Conservation (phyloP, 23 red algal species). For the Chondrus crispus region DNA sequence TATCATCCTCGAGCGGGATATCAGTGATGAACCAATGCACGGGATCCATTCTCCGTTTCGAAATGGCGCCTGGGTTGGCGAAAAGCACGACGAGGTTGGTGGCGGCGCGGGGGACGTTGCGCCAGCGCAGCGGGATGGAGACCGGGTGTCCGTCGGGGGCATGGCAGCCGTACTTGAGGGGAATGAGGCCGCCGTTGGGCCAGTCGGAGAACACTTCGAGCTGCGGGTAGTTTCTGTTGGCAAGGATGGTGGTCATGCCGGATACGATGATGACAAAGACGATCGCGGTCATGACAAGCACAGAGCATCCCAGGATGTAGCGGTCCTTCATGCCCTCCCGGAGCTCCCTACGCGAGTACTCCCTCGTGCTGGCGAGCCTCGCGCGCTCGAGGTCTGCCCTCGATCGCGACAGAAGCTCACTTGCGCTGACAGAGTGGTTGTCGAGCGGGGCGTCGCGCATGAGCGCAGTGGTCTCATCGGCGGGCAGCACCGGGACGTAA, state of each 20-base stretch:
- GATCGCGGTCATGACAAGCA: slow-evolving; percentile 20
- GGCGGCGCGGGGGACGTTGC: slow-evolving; percentile 38
- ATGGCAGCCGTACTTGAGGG: slow-evolving; percentile 60
- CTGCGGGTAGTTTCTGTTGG: slow-evolving; percentile 17
- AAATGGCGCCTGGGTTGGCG: slow-evolving; percentile 42
- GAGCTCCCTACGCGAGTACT: not conserved
- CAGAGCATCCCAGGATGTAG: slow-evolving; percentile 6
- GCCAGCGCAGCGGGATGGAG: slow-evolving; percentile 57
- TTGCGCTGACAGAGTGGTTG: not conserved
- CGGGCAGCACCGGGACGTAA: not conserved
- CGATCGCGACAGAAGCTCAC: not conserved
- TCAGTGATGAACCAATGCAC: slow-evolving; percentile 69
- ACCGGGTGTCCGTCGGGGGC: slow-evolving; percentile 20
- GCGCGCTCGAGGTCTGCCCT: not conserved
- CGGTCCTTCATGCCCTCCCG: slow-evolving; percentile 1
- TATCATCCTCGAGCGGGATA: slow-evolving; percentile 31
- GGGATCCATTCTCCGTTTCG: slow-evolving; percentile 17
- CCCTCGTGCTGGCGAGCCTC: not conserved
- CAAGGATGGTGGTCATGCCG: slow-evolving; percentile 45
- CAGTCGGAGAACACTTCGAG: slow-evolving; percentile 48
- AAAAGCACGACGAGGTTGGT: slow-evolving; percentile 63
- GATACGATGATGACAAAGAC: slow-evolving; percentile 49
- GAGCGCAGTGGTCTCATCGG: not conserved
- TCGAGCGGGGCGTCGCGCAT: not conserved
- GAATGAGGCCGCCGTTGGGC: slow-evolving; percentile 65